A percentile compares a stretch with the other conserved stretches of the same genome.
Evolutionary conservation across 768 basidiomycete genomes (phyloP).

Genomic region (Mycena galericulata): DNA sequence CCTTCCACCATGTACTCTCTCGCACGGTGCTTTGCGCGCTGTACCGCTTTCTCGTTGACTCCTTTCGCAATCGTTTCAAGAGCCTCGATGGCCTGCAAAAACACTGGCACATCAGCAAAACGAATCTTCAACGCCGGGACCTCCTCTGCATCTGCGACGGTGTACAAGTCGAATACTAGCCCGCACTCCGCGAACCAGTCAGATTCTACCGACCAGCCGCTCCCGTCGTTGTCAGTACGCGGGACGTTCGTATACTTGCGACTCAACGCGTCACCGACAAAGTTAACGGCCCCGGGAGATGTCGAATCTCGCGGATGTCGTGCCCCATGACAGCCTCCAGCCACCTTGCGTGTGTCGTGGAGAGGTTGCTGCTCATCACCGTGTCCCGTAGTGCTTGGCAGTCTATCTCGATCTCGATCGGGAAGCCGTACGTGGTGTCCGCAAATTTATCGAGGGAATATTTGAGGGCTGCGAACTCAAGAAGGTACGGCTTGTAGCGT

Average conservation of each 20-base stretch:
- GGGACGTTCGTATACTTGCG: not conserved
- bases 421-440: conserved; percentile 38
- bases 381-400: not conserved
- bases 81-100: not conserved
- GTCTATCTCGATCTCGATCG: not conserved
- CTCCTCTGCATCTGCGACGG: not conserved
- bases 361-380: not conserved
- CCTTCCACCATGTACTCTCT: conserved; percentile 22
- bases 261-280: not conserved
- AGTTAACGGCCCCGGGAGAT: not conserved
- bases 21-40: not conserved
- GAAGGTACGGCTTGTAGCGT: no score
- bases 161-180: conserved; percentile 23
- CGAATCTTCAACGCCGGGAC: not conserved
- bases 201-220: not conserved
- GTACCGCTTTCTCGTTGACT: not conserved
- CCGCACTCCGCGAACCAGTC: conserved; percentile 26
- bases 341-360: not conserved
- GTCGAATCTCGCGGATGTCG: not conserved
- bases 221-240: not conserved
- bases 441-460: conserved; percentile 34
- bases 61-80: not conserved
- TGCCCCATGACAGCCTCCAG: not conserved
- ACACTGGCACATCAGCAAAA: conserved; percentile 19
- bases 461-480: no score